Conservation (phyloP, 768 basidiomycete genomes). For the Lactarius indigo region DNA sequence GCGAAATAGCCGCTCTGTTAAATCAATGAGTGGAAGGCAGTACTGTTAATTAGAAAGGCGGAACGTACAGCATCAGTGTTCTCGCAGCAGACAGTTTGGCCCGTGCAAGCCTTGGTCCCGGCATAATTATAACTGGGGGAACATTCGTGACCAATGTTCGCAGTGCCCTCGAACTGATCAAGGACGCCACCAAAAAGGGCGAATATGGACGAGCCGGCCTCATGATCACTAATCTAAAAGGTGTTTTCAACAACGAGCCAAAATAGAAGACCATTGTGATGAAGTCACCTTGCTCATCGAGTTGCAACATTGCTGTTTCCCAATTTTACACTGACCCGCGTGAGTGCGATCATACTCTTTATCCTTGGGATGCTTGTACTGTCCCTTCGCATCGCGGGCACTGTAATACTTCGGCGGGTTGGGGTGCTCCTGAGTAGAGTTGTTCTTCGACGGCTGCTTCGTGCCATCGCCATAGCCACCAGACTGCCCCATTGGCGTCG, state of each 20-base stretch:
- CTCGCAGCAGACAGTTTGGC: not conserved
- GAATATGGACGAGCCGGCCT: not conserved
- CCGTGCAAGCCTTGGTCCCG: not conserved
- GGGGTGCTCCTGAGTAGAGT: not conserved
- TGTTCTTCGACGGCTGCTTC: not conserved
- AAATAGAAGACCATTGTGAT: not conserved
- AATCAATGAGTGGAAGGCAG: not conserved
- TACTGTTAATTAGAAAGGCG: not conserved
- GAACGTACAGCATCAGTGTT: not conserved
- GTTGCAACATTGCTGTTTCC: not conserved
- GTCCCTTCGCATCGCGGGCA: not conserved
- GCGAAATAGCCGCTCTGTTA: not conserved
- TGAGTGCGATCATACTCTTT: not conserved
- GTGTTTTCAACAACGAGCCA: not conserved
- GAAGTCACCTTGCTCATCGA: not conserved
- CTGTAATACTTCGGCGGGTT: not conserved
- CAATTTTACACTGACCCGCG: not conserved
- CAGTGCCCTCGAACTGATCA: no score
- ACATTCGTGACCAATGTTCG: not conserved
- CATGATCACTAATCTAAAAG: not conserved
- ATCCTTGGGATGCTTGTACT: not conserved
- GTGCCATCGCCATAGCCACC: not conserved
- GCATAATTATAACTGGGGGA: no score
- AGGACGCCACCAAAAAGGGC: not conserved
- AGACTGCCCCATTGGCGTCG: constrained; percentile 1